phyloP scores from a whole-genome alignment of 2,329 filamentous ascomycete species.

The Penicillium griseofulvum region DNA sequence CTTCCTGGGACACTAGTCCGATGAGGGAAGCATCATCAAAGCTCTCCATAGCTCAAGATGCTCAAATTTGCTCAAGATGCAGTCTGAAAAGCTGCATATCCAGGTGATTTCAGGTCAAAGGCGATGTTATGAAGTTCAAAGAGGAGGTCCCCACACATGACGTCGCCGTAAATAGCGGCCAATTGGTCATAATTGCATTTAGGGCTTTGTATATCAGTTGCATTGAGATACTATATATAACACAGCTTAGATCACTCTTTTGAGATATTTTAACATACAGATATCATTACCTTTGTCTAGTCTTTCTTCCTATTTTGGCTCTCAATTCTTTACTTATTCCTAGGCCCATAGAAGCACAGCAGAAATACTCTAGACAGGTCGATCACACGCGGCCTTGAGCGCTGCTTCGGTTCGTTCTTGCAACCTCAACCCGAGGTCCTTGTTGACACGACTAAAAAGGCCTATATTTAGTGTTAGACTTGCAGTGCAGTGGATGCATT shows the following conservation, averaged over 20 bases:
- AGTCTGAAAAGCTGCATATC: neutral
- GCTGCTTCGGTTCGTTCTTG: neutral
- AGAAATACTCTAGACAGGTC: no score
- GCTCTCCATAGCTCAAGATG: conserved; percentile 35
- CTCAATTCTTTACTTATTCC: neutral
- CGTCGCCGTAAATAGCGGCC: conserved; percentile 4
- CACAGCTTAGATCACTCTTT: neutral
- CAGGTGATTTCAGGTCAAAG: neutral
- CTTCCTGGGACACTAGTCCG: conserved; percentile 18
- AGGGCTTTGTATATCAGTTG: neutral
- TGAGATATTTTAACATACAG: neutral
- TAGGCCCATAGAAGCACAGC: neutral
- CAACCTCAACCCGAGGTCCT: conserved; percentile 9
- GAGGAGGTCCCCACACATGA: conserved; percentile 4
- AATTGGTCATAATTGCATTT: neutral
- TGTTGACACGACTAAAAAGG: conserved; percentile 22
- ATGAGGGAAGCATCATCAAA: conserved; percentile 37
- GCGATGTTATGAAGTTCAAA: neutral
- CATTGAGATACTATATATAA: neutral
- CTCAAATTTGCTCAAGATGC: neutral
- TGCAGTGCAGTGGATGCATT: neutral
- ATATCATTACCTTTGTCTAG: neutral
- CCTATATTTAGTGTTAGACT: conserved; percentile 5
- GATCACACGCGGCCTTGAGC: neutral
- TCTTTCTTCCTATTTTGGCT: neutral